Evolutionary conservation across 2,329 filamentous ascomycete genomes (phyloP), one percentile per base, ranked within the genome.

Genomic region (Acrocalymma vagum): DNA sequence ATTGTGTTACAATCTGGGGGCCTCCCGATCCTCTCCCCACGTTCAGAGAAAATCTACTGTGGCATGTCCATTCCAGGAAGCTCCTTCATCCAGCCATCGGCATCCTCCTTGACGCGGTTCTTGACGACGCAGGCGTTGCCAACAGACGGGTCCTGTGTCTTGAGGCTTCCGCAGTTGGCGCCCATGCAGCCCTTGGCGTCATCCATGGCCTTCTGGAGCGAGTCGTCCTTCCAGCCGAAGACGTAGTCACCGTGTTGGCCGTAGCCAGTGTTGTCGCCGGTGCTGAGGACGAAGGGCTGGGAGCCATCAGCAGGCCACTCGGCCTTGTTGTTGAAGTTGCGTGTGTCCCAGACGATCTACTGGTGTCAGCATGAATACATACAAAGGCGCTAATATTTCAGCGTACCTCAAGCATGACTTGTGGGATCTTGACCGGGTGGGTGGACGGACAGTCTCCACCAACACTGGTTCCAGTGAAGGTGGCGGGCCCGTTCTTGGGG

Each of bases 381-480:
- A 13, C 16, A 25, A 15, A 5, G 28, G 33, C 13, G 25, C 29
- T 5, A 16, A 21, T 5, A n/a, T 8, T 7, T 27, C 23, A 29
- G 15, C 29, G 4, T 4, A 51, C 74, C 60, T 77, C 74, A 45
- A 70, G 70, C 39, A 73, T 73, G 18, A 77, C 55, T 57, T 77
- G 74, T 5, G 74, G 74, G 42, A 76, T 76, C 14, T 69, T 63
- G 15, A 77, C 65, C 0, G 74, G 73, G 58, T 75, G 73, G 0
- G 67, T 71, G 0, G 69, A 58, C 0, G 72, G 73, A 43, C 73
- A 76, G 9, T 58, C 47, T 10, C 73, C 73, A 15, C 57, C 58
- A 3, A 49, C 49, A 20, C 50, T 49, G 29, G 63, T 9, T 41
- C 46, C 47, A 3, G 55, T 50, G 42, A 63, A 63, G 1, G 37